These are phyloP conservation scores for Aspergillaceae sp. DNA, from an alignment of 2,329 filamentous ascomycete genomes.

Conservation along the genomic window DNA sequence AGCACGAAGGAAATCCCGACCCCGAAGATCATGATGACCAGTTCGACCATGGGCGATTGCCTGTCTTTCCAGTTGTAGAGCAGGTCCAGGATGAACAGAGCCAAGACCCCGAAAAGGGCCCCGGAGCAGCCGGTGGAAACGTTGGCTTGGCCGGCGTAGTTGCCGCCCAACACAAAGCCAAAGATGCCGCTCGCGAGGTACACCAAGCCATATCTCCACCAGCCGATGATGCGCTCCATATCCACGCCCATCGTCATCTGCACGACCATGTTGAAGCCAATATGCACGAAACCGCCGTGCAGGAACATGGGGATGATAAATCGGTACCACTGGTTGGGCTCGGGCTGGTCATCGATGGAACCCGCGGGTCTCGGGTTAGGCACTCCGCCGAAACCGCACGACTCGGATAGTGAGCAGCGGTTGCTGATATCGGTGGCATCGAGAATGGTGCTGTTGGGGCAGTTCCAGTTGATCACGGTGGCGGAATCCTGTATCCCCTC, in stretches of 20 bases:
- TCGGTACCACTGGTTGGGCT: constrained; percentile 91
- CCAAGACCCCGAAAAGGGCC: constrained; percentile 82
- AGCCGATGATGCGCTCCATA: constrained; percentile 85
- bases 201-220: constrained; percentile 77
- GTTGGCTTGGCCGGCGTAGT: constrained; percentile 74
- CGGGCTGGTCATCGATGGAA: constrained; percentile 47
- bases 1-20: constrained; percentile 85
- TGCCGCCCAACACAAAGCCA: constrained; percentile 88
- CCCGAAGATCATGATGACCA: constrained; percentile 80
- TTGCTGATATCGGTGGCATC: constrained; percentile 40
- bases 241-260: constrained; percentile 85
- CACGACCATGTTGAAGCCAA: constrained; percentile 87
- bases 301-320: constrained; percentile 96
- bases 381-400: constrained; percentile 77
- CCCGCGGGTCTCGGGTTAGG: constrained; percentile 52
- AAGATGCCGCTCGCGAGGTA: constrained; percentile 91
- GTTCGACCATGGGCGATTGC: constrained; percentile 64
- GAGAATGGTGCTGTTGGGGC: constrained; percentile 65
- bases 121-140: constrained; percentile 86
- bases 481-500: constrained; percentile 32
- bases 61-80: constrained; percentile 87
- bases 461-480: constrained; percentile 53
- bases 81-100: constrained; percentile 77
- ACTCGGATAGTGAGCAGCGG: constrained; percentile 64
- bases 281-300: constrained; percentile 88